phyloP scores from a whole-genome alignment of 331 rosid genomes.

The Phaseolus coccineus region DNA sequence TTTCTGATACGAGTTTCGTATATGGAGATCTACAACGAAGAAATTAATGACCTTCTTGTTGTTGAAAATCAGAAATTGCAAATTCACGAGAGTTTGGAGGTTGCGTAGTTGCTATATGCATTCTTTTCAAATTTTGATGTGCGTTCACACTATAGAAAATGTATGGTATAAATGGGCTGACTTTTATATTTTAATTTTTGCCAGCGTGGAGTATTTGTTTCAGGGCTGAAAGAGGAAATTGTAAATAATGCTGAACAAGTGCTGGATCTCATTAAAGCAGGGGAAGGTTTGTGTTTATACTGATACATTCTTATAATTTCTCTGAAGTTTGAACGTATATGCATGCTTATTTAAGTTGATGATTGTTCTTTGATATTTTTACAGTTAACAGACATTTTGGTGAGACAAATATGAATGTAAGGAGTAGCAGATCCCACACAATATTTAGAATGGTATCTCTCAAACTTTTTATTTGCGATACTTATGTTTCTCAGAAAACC shows the following conservation, averaged over 20 bases:
- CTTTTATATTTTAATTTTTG: constrained; percentile 16
- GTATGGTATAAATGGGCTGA: constrained; percentile 40
- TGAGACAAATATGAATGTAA: constrained; percentile 91
- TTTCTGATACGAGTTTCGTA: constrained; percentile 89
- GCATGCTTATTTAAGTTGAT: constrained; percentile 28
- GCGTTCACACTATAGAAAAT: not conserved
- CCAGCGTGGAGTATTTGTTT: constrained; percentile 95
- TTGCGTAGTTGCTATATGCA: constrained; percentile 39
- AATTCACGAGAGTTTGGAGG: constrained; percentile 97
- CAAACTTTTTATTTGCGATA: not conserved
- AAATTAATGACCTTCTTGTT: constrained; percentile 83
- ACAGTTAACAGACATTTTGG: constrained; percentile 95
- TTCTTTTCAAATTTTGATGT: not conserved
- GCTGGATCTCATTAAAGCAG: constrained; percentile 70
- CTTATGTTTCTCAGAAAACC: not conserved
- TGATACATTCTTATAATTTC: constrained; percentile 18
- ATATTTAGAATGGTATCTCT: constrained; percentile 90
- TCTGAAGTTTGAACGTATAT: constrained; percentile 27
- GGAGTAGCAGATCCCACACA: constrained; percentile 98
- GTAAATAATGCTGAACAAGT: constrained; percentile 88
- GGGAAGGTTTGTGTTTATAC: constrained; percentile 75
- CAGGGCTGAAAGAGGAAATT: constrained; percentile 89
- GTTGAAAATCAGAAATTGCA: constrained; percentile 92
- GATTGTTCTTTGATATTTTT: constrained; percentile 32
- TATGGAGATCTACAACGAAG: constrained; percentile 97